Percentiles rank a stretch among this genome's conserved stretches.
Conservation (phyloP, 805 yeast species). For the Sporopachydermia lactativora region DNA sequence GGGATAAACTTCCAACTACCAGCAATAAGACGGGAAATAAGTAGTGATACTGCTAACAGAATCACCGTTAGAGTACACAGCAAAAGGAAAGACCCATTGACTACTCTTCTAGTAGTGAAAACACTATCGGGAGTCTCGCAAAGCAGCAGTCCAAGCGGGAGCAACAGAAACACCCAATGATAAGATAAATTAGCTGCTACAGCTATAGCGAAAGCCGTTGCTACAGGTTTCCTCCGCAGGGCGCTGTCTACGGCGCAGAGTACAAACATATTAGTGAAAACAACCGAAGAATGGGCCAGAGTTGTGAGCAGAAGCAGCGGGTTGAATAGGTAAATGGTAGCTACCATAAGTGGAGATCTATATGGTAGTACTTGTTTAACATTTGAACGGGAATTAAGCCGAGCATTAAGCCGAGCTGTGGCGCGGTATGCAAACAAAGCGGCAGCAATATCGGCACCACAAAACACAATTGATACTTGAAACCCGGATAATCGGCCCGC, state of each 20-base stretch:
- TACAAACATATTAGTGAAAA: slow-evolving; percentile 46
- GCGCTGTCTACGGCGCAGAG: slow-evolving; percentile 33
- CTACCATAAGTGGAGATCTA: background rate
- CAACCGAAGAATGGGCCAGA: slow-evolving; percentile 51
- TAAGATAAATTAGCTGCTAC: slow-evolving; percentile 49
- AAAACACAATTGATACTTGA: slow-evolving; percentile 28
- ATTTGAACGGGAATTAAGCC: slow-evolving; percentile 42
- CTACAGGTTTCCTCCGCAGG: slow-evolving; percentile 22
- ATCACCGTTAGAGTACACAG: background rate
- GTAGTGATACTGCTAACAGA: background rate
- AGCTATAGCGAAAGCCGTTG: slow-evolving; percentile 41
- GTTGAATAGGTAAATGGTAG: slow-evolving; percentile 54
- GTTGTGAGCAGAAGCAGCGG: slow-evolving; percentile 65
- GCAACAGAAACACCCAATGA: slow-evolving; percentile 43
- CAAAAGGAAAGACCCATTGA: background rate
- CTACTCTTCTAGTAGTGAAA: slow-evolving; percentile 4
- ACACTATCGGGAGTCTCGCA: slow-evolving; percentile 6
- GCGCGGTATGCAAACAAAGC: slow-evolving; percentile 10
- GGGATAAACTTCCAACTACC: slow-evolving; percentile 32
- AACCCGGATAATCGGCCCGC: slow-evolving; percentile 6
- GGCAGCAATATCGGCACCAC: background rate
- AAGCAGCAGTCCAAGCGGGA: slow-evolving; percentile 36
- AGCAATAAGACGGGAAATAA: slow-evolving; percentile 9
- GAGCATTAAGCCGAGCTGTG: slow-evolving; percentile 43
- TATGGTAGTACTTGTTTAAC: slow-evolving; percentile 18